Conservation (phyloP, 768 basidiomycete species). For the Boletus coccyginus region DNA sequence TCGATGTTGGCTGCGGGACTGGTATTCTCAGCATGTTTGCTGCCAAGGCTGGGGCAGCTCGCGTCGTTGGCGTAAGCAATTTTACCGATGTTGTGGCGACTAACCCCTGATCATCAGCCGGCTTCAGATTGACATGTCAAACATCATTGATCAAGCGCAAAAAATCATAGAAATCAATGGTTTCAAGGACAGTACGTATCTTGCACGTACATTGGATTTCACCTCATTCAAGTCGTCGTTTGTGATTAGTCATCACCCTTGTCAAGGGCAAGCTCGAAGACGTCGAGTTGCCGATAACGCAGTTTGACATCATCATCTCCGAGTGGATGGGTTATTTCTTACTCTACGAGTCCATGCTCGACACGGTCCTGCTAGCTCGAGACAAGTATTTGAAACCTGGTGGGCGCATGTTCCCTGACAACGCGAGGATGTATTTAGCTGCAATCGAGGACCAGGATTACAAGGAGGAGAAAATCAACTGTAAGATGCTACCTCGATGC, state of each 20-base stretch:
- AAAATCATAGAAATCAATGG: constrained; percentile 97
- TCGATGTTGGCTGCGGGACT: constrained; percentile 98
- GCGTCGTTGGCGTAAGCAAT: constrained; percentile 81
- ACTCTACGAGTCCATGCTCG: constrained; percentile 98
- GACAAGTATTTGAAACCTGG: constrained; percentile 93
- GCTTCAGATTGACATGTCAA: constrained; percentile 96
- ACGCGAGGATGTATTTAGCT: constrained; percentile 86
- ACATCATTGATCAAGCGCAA: constrained; percentile 98
- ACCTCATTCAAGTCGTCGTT: constrained; percentile 2
- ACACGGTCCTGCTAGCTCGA: constrained; percentile 93
- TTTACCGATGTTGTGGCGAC: constrained; percentile 1
- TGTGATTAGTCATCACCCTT: constrained; percentile 75
- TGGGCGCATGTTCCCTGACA: constrained; percentile 96
- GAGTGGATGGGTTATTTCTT: constrained; percentile 99
- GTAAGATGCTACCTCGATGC: constrained; percentile 38
- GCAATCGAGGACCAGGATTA: constrained; percentile 99
- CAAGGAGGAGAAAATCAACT: constrained; percentile 99
- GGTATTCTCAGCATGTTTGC: constrained; percentile 99
- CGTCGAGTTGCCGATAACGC: constrained; percentile 76
- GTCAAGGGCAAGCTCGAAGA: constrained; percentile 99
- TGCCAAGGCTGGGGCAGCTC: constrained; percentile 90
- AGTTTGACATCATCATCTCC: constrained; percentile 98
- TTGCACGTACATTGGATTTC: not conserved
- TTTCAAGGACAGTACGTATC: constrained; percentile 83
- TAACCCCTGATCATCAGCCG: constrained; percentile 12